Evolutionary conservation across 2,329 filamentous ascomycete genomes (phyloP).

Genomic region (Trichophyton rubrum): DNA sequence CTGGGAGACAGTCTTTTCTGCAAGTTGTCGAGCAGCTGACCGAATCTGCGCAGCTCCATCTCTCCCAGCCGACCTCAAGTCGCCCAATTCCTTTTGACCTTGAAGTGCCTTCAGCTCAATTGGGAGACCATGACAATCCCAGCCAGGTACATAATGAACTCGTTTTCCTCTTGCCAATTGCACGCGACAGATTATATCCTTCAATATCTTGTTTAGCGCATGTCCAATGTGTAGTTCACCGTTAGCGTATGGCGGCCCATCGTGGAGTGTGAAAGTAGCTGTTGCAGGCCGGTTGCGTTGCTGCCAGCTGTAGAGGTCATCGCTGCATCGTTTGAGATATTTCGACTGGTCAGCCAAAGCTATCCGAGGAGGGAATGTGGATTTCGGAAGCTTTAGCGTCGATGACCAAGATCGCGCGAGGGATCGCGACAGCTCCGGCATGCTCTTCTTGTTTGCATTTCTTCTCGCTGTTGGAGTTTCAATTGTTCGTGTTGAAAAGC

Average conservation of each 20-base stretch:
- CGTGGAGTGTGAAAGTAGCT: slow-evolving; percentile 65
- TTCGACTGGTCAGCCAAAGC: slow-evolving; percentile 35
- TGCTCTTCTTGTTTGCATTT: slow-evolving; percentile 10
- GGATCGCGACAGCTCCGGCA: slow-evolving; percentile 13
- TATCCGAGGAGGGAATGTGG: slow-evolving; percentile 50
- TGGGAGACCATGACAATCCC: slow-evolving; percentile 95
- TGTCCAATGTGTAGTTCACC: slow-evolving; percentile 84
- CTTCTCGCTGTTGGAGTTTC: not conserved
- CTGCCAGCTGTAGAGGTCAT: slow-evolving; percentile 88
- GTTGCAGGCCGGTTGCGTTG: slow-evolving; percentile 39
- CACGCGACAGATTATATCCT: slow-evolving; percentile 79
- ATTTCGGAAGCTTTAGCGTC: slow-evolving; percentile 63
- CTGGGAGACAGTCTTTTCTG: slow-evolving; percentile 42
- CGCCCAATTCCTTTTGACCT: slow-evolving; percentile 32
- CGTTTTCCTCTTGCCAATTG: slow-evolving; percentile 65
- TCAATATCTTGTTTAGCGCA: slow-evolving; percentile 91
- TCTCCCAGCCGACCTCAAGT: slow-evolving; percentile 19
- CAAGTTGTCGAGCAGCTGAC: slow-evolving; percentile 43
- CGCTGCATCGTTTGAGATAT: slow-evolving; percentile 65
- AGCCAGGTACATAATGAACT: slow-evolving; percentile 77
- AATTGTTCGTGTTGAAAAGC: not conserved
- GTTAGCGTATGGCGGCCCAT: slow-evolving; percentile 96
- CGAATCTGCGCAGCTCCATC: slow-evolving; percentile 39
- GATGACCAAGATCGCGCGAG: slow-evolving; percentile 45
- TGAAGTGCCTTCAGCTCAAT: slow-evolving; percentile 93